Evolutionary conservation across 140 eudicot genomes (phyloP).

Genomic region (Oenanthe javanica): DNA sequence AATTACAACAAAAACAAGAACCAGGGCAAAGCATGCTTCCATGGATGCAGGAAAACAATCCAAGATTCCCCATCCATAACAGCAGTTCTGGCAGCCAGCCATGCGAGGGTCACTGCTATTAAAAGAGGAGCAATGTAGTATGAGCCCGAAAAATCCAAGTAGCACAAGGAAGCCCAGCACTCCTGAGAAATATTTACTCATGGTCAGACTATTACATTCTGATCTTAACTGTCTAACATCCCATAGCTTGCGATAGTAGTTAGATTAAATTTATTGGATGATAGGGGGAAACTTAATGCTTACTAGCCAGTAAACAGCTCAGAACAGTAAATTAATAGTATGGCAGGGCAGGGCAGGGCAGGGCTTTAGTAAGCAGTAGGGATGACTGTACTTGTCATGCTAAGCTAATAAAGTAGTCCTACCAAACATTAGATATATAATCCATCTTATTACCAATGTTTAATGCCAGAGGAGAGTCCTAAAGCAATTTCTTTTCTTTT

Average conservation of each 20-base stretch:
- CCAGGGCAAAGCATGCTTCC: conserved; percentile 68
- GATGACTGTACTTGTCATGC: not conserved
- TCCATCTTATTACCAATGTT: not conserved
- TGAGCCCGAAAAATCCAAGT: conserved; percentile 65
- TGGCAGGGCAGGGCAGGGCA: not conserved
- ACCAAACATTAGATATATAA: not conserved
- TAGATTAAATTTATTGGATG: not conserved
- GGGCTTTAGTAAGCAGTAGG: not conserved
- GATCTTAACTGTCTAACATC: not conserved
- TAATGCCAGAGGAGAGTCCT: not conserved
- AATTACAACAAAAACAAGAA: conserved; percentile 55
- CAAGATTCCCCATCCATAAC: conserved; percentile 75
- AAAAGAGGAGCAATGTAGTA: conserved; percentile 61
- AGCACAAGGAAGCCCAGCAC: conserved; percentile 69
- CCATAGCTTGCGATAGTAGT: not conserved
- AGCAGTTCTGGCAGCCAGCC: conserved; percentile 85
- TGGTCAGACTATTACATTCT: conserved; percentile 7
- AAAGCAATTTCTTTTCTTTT: not conserved
- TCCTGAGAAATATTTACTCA: conserved; percentile 37
- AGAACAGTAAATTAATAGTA: not conserved
- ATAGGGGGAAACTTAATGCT: not conserved
- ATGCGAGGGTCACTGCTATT: conserved; percentile 49
- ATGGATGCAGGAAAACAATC: conserved; percentile 79
- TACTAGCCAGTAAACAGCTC: not conserved
- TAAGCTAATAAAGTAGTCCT: not conserved